These are phyloP conservation scores for Tolypocladium cylindrosporum DNA, from an alignment of 2,329 filamentous ascomycete species.

Conservation along the genomic window DNA sequence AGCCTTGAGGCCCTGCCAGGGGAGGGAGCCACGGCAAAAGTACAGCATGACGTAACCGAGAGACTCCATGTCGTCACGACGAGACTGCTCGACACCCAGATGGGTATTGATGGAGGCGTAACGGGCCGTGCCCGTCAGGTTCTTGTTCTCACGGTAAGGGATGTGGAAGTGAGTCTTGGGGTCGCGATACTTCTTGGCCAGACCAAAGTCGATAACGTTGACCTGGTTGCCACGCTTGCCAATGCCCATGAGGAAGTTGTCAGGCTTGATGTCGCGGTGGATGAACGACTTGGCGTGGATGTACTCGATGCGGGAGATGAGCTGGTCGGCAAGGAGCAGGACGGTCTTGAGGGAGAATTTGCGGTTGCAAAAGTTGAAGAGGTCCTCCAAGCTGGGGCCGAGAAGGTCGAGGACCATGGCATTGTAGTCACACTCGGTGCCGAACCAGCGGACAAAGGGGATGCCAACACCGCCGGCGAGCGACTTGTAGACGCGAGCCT, in stretches of 20 bases:
- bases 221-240: conserved; percentile 99
- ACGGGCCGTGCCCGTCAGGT: conserved; percentile 94
- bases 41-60: conserved; percentile 99
- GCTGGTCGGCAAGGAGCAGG: conserved; percentile 88
- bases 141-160: conserved; percentile 99
- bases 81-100: conserved; percentile 95
- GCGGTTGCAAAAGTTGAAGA: conserved; percentile 99
- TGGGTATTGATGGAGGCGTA: conserved; percentile 99
- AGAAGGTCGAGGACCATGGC: conserved; percentile 98
- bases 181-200: conserved; percentile 99
- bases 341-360: conserved; percentile 99
- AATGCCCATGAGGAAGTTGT: conserved; percentile 99
- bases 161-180: conserved; percentile 99
- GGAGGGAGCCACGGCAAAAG: conserved; percentile 97
- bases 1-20: conserved; percentile 97
- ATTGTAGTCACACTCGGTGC: conserved; percentile 99
- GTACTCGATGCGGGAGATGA: conserved; percentile 98
- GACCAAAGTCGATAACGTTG: conserved; percentile 97
- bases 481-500: conserved; percentile 84
- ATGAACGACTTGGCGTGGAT: conserved; percentile 99
- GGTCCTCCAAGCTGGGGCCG: conserved; percentile 88
- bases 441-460: conserved; percentile 98
- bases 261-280: conserved; percentile 98
- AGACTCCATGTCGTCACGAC: conserved; percentile 98
- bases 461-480: conserved; percentile 96